phyloP scores from a whole-genome alignment of 2,329 filamentous ascomycete species.

The Colletotrichum lini region DNA sequence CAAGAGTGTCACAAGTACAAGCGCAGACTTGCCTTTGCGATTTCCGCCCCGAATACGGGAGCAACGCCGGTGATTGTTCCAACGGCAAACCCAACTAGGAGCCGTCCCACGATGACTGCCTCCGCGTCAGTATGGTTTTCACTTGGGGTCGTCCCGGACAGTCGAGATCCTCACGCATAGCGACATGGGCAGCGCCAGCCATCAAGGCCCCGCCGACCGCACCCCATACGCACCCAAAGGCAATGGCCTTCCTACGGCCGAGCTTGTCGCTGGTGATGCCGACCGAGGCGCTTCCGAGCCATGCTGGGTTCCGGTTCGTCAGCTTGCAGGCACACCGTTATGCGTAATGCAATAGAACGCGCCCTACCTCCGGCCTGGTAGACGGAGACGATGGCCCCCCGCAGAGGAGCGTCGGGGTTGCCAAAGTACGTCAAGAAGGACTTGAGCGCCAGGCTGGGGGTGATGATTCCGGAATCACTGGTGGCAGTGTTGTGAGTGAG shows the following conservation, averaged over 20 bases:
- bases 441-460: slow-evolving; percentile 54
- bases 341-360: no score
- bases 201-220: slow-evolving; percentile 56
- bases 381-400: slow-evolving; percentile 57
- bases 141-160: no score
- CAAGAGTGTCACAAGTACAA: no score
- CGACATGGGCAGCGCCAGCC: slow-evolving; percentile 57
- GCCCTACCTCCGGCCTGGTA: slow-evolving; percentile 56
- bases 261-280: slow-evolving; percentile 55
- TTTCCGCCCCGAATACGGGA: slow-evolving; percentile 58
- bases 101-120: slow-evolving; percentile 55
- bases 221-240: slow-evolving; percentile 57
- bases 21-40: slow-evolving; percentile 52
- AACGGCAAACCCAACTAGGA: slow-evolving; percentile 56
- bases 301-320: slow-evolving; percentile 46
- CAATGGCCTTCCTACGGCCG: slow-evolving; percentile 56
- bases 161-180: slow-evolving; percentile 51
- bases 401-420: slow-evolving; percentile 51
- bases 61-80: slow-evolving; percentile 59
- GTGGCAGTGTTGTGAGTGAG: slow-evolving; percentile 7
- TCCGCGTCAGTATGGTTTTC: background rate
- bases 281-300: slow-evolving; percentile 58
- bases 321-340: background rate
- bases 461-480: slow-evolving; percentile 60
- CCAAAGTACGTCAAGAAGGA: slow-evolving; percentile 55